phyloP scores from a whole-genome alignment of 2,329 filamentous ascomycete genomes.

The Sporothrix schenckii region DNA sequence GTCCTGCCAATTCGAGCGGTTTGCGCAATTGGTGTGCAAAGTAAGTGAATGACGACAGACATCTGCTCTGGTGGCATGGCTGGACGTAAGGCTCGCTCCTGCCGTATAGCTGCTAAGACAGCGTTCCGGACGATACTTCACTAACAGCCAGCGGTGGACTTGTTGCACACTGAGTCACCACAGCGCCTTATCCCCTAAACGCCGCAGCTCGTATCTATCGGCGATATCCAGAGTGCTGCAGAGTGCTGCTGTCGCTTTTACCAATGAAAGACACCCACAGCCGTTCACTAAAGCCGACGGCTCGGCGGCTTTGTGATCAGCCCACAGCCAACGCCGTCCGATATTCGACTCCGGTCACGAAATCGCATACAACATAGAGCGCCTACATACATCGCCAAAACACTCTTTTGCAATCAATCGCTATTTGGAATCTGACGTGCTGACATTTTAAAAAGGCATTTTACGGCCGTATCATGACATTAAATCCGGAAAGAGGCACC shows the following conservation, averaged over 20 bases:
- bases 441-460: background rate
- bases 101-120: background rate
- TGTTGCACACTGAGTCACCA: too few species aligned
- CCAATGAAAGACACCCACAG: background rate
- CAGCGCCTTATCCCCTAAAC: constrained; percentile 17
- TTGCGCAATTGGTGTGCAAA: background rate
- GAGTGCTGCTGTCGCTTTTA: constrained; percentile 3
- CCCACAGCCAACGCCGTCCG: background rate
- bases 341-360: background rate
- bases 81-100: background rate
- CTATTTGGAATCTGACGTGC: too few species aligned
- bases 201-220: background rate
- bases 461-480: background rate
- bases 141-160: too few species aligned
- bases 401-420: too few species aligned
- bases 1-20: background rate
- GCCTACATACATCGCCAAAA: background rate
- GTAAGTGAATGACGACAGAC: constrained; percentile 3
- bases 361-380: too few species aligned
- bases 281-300: constrained; percentile 19
- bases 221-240: background rate
- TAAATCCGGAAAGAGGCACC: background rate
- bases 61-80: too few species aligned
- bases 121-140: too few species aligned
- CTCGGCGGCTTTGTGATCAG: background rate